Conservation (phyloP, 1,284 basidiomycete species). For the Rhodotorula sp. region DNA sequence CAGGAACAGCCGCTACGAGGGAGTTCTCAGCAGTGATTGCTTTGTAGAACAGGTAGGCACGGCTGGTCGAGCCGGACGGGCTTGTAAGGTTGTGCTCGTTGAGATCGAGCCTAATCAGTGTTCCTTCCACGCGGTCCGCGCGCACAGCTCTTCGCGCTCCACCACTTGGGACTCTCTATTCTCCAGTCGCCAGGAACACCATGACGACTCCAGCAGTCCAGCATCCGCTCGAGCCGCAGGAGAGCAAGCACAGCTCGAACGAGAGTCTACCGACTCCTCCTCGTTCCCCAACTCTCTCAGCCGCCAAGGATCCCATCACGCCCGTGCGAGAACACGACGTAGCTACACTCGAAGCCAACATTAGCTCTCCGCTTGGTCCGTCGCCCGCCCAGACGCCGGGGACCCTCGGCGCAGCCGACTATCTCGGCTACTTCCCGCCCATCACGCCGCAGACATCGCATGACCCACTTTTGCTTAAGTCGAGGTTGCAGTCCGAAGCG, state of each 20-base stretch:
- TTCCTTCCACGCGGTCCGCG: no score
- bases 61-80: no score
- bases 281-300: slow-evolving; percentile 4
- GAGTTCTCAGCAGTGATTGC: no score
- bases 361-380: not conserved
- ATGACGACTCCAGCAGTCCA: not conserved
- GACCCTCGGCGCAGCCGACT: slow-evolving; percentile 4
- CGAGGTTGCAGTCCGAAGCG: slow-evolving; percentile 56
- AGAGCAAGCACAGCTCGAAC: slow-evolving; percentile 4
- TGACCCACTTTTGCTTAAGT: slow-evolving; percentile 42
- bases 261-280: slow-evolving; percentile 28
- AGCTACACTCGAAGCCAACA: not conserved
- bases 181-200: no score
- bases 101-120: no score
- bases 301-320: not conserved
- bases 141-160: not conserved
- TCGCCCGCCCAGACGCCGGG: not conserved
- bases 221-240: slow-evolving; percentile 9
- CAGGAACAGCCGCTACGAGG: no score
- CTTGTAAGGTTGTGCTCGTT: no score
- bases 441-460: slow-evolving; percentile 11
- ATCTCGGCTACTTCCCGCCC: slow-evolving; percentile 19
- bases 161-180: not conserved
- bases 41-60: no score
- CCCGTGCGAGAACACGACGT: not conserved